Evolutionary conservation across 2,329 filamentous ascomycete genomes (phyloP).

Genomic region (Hawksworthiomyces lignivorus): DNA sequence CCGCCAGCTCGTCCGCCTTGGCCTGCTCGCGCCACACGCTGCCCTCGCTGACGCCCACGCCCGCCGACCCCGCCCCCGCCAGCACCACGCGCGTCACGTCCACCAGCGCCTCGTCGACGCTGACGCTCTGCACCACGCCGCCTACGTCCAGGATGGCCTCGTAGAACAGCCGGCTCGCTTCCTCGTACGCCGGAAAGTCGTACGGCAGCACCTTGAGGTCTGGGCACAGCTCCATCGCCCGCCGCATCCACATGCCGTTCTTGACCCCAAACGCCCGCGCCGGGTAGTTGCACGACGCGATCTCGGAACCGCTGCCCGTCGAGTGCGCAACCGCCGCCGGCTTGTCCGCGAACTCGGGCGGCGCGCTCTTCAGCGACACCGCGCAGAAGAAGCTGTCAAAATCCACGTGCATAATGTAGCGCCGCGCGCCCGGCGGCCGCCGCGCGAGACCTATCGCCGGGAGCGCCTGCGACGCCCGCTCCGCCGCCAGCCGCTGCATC

Average conservation of each 20-base stretch:
- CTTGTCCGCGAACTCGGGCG: conserved; percentile 69
- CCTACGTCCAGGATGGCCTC: conserved; percentile 71
- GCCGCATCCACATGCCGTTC: conserved; percentile 99
- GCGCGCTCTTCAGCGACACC: conserved; percentile 69
- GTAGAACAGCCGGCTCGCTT: conserved; percentile 83
- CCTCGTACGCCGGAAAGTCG: conserved; percentile 91
- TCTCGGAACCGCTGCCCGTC: conserved; percentile 78
- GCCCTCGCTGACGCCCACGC: conserved; percentile 55
- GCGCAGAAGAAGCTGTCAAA: conserved; percentile 99
- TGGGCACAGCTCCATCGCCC: conserved; percentile 73
- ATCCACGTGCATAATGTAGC: conserved; percentile 91
- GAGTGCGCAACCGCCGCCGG: conserved; percentile 88
- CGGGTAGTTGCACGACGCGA: conserved; percentile 94
- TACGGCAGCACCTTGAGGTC: conserved; percentile 87
- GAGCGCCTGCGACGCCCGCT: conserved; percentile 43
- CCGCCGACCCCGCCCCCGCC: conserved; percentile 57
- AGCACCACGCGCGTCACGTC: conserved; percentile 71
- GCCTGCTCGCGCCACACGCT: conserved; percentile 71
- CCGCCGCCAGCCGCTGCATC: conserved; percentile 71
- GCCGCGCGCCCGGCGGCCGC: conserved; percentile 53
- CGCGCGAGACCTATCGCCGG: conserved; percentile 25
- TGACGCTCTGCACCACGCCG: conserved; percentile 88
- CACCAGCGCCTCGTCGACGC: conserved; percentile 88
- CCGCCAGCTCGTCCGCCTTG: conserved; percentile 65
- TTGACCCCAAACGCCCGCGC: conserved; percentile 81